Evolutionary conservation across 2,329 filamentous ascomycete species (phyloP).

Genomic region (Apiospora koreana): DNA sequence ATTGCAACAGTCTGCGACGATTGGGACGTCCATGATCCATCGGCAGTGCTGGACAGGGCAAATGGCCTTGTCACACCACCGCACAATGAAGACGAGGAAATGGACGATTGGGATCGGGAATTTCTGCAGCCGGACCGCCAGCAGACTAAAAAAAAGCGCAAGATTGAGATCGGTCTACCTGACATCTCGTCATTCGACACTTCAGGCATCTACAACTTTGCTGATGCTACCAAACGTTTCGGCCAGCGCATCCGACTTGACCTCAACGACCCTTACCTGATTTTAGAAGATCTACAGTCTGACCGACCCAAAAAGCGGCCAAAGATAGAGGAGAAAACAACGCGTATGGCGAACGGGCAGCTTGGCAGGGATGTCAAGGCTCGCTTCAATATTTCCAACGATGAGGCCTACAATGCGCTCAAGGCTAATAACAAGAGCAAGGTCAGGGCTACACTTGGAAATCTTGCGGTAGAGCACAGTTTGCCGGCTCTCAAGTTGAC

Average conservation of each 20-base stretch:
- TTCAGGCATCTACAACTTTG: constrained; percentile 79
- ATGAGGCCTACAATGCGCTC: constrained; percentile 90
- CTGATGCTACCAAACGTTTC: constrained; percentile 69
- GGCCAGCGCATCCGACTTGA: constrained; percentile 82
- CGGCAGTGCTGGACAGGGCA: constrained; percentile 13
- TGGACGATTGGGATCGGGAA: constrained; percentile 65
- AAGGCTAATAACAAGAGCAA: constrained; percentile 98
- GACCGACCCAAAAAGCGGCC: constrained; percentile 63
- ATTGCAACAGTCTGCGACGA: constrained; percentile 85
- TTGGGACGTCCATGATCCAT: constrained; percentile 68
- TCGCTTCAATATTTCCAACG: constrained; percentile 95
- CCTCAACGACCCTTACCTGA: constrained; percentile 82
- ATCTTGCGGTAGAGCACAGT: constrained; percentile 91
- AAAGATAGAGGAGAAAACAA: constrained; percentile 57
- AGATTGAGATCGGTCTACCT: constrained; percentile 58
- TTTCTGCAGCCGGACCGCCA: constrained; percentile 50
- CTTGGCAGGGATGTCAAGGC: constrained; percentile 72
- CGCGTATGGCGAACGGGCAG: constrained; percentile 68
- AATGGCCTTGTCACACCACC: constrained; percentile 26
- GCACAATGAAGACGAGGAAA: constrained; percentile 48
- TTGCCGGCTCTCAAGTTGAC: constrained; percentile 88
- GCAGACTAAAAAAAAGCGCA: constrained; percentile 69
- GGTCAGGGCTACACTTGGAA: constrained; percentile 87
- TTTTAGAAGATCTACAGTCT: constrained; percentile 76
- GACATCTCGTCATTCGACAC: constrained; percentile 61